These are phyloP conservation scores for Lycium barbarum DNA, from an alignment of 257 asterid species.

Conservation along the genomic window DNA sequence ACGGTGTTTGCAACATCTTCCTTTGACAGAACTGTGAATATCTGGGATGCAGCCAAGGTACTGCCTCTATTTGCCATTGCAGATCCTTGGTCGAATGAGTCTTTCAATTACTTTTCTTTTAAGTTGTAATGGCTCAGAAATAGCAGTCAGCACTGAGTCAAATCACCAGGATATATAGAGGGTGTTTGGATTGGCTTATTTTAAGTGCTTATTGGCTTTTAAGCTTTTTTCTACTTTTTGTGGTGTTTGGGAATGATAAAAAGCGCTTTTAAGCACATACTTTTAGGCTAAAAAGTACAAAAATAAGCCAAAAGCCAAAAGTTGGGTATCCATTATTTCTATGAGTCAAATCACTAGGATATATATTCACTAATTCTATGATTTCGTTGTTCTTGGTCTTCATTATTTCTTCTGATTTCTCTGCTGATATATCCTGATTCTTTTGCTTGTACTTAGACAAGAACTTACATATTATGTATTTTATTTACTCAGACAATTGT, in stretches of 20 bases:
- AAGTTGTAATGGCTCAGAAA: neutral
- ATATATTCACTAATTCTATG: neutral
- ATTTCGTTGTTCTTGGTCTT: neutral
- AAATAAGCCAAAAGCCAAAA: too few relatives aligned
- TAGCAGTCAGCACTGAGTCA: neutral
- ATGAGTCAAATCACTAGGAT: neutral
- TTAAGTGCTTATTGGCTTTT: too few relatives aligned
- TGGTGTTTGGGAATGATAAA: too few relatives aligned
- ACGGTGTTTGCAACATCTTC: slow-evolving; percentile 53
- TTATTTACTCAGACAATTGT: neutral
- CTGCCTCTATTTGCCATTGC: neutral
- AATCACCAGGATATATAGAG: neutral
- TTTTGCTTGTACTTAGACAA: too few relatives aligned
- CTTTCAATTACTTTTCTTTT: neutral
- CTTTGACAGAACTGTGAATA: slow-evolving; percentile 45
- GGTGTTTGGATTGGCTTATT: too few relatives aligned
- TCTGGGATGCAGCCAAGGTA: slow-evolving; percentile 56
- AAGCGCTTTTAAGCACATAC: too few relatives aligned
- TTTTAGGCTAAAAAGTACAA: too few relatives aligned
- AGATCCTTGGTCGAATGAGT: neutral
- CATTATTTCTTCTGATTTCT: neutral
- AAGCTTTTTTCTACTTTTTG: too few relatives aligned
- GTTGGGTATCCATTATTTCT: too few relatives aligned
- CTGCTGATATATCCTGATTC: too few relatives aligned
- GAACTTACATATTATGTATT: too few relatives aligned